Evolutionary conservation across 768 basidiomycete species (phyloP).

Genomic region (Clitopilus passeckerianus): DNA sequence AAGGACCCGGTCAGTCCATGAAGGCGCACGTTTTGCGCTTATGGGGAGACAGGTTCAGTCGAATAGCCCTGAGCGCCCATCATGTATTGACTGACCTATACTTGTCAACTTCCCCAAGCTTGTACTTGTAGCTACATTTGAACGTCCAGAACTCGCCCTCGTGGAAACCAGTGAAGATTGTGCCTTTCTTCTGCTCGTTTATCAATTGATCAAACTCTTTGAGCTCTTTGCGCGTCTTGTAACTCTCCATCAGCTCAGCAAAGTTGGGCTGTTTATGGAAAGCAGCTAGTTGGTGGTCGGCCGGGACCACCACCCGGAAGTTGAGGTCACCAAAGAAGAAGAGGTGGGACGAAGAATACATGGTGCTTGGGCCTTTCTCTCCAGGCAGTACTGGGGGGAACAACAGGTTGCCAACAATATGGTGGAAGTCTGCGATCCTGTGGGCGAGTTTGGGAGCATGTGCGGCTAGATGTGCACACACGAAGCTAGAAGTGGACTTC

Average conservation of each 20-base stretch:
- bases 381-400: conserved; percentile 53
- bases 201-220: conserved; percentile 73
- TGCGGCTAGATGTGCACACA: conserved; percentile 88
- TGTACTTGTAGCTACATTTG: conserved; percentile 89
- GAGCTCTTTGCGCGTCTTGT: conserved; percentile 50
- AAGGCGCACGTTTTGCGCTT: conserved; percentile 69
- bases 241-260: conserved; percentile 38
- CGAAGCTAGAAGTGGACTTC: conserved; percentile 38
- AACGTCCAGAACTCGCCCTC: conserved; percentile 90
- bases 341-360: conserved; percentile 84
- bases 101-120: conserved; percentile 74
- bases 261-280: conserved; percentile 27
- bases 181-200: conserved; percentile 57
- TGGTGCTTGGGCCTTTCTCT: conserved; percentile 41
- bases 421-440: conserved; percentile 73
- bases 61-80: neutral
- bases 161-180: conserved; percentile 63
- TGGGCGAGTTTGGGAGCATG: conserved; percentile 59
- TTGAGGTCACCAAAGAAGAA: conserved; percentile 95
- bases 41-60: conserved; percentile 1
- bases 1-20: conserved; percentile 92
- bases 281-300: conserved; percentile 41
- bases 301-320: conserved; percentile 72
- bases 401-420: conserved; percentile 77
- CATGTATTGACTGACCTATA: conserved; percentile 37